A percentile compares a stretch with the other conserved stretches of the same genome.
Evolutionary conservation across 2,329 filamentous ascomycete genomes (phyloP).

Genomic region (Penicillium palitans): DNA sequence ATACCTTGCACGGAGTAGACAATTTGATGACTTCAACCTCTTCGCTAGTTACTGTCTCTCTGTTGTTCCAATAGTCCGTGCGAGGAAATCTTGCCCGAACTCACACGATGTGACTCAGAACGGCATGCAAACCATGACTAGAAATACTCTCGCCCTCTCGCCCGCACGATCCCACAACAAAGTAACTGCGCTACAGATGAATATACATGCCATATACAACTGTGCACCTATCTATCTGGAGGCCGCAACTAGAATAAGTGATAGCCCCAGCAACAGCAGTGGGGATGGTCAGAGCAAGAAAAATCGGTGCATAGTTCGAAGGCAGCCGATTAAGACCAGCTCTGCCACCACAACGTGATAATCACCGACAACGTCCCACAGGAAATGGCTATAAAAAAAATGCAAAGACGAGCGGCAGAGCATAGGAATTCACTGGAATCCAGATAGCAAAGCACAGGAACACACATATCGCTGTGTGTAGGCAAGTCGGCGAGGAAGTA

Average conservation of each 20-base stretch:
- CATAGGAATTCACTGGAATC: background rate
- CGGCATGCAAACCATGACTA: background rate
- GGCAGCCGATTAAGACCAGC: background rate
- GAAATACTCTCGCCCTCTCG: background rate
- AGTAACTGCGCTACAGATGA: background rate
- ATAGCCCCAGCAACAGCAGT: background rate
- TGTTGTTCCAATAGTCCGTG: background rate
- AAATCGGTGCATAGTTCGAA: background rate
- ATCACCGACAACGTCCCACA: background rate
- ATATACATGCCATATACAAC: background rate
- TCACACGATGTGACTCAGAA: background rate
- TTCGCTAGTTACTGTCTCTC: background rate
- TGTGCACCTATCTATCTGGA: background rate
- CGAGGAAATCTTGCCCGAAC: background rate
- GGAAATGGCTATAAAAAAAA: background rate
- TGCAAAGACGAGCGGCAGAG: background rate
- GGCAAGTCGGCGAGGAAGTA: background rate
- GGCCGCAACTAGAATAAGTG: no score
- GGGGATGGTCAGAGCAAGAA: background rate
- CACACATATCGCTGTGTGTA: background rate
- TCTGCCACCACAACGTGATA: background rate
- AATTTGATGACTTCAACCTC: background rate
- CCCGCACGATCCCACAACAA: background rate
- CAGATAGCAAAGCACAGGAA: background rate
- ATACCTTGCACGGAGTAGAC: background rate